Percentiles rank a stretch among this genome's conserved stretches.
Evolutionary conservation across 495 filamentous ascomycete genomes (phyloP).

Genomic region (Umbilicaria muhlenbergii): DNA sequence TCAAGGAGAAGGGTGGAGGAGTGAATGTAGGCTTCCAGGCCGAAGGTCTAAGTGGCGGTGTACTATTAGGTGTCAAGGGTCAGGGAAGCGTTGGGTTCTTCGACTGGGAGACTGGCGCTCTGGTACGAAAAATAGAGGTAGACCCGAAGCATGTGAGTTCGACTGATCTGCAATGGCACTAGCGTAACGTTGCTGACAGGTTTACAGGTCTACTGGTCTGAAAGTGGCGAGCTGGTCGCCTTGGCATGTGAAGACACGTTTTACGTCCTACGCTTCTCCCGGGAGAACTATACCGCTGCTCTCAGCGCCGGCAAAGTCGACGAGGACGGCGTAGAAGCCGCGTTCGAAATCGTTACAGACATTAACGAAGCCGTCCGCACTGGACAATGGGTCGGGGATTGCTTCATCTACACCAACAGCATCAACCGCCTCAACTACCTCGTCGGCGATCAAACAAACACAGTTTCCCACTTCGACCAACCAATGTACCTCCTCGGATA

Average conservation of each 20-base stretch:
- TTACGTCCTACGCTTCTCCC: conserved; percentile 81
- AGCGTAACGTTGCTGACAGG: not conserved
- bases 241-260: conserved; percentile 92
- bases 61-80: conserved; percentile 88
- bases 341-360: conserved; percentile 89
- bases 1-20: conserved; percentile 79
- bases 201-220: conserved; percentile 82
- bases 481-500: conserved; percentile 93
- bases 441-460: conserved; percentile 95
- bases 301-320: conserved; percentile 68
- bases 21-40: conserved; percentile 93
- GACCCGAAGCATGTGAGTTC: conserved; percentile 58
- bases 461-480: conserved; percentile 93
- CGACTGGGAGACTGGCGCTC: conserved; percentile 80
- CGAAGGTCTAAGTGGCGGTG: conserved; percentile 77
- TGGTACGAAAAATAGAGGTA: conserved; percentile 91
- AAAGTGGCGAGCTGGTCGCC: conserved; percentile 81
- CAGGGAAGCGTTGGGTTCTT: conserved; percentile 91
- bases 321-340: conserved; percentile 94
- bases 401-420: conserved; percentile 95
- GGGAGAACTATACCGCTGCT: conserved; percentile 73
- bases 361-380: conserved; percentile 87
- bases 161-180: conserved; percentile 1
- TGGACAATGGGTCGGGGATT: conserved; percentile 97
- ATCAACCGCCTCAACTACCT: conserved; percentile 97